Evolutionary conservation across 148 eudicot species (phyloP).

Genomic region (Bassia scoparia): DNA sequence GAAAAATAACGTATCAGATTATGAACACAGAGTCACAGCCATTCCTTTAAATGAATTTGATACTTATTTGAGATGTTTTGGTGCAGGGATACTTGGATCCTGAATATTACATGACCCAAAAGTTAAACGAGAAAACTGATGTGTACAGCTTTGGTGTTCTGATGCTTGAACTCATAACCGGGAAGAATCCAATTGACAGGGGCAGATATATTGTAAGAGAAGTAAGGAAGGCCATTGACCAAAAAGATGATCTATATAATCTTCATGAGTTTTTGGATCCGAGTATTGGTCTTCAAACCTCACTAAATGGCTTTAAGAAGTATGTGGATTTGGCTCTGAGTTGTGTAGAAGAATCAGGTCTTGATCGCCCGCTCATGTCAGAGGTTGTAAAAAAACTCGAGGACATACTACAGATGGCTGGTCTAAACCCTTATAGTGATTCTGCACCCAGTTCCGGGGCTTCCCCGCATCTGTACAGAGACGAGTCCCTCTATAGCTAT

Average conservation of each 20-base stretch:
- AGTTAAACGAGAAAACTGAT: slow-evolving; percentile 78
- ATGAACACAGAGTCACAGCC: background rate
- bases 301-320: slow-evolving; percentile 34
- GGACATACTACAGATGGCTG: slow-evolving; percentile 26
- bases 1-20: background rate
- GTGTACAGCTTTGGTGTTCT: slow-evolving; percentile 89
- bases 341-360: slow-evolving; percentile 71
- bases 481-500: slow-evolving; percentile 21
- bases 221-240: slow-evolving; percentile 34
- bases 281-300: slow-evolving; percentile 30
- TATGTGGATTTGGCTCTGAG: slow-evolving; percentile 63
- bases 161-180: slow-evolving; percentile 76
- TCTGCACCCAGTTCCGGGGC: slow-evolving; percentile 16
- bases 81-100: slow-evolving; percentile 92
- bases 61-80: background rate
- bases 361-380: slow-evolving; percentile 66
- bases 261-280: slow-evolving; percentile 39
- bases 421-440: slow-evolving; percentile 29
- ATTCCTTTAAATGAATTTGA: background rate
- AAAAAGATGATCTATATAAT: slow-evolving; percentile 23
- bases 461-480: slow-evolving; percentile 16
- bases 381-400: slow-evolving; percentile 80
- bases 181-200: slow-evolving; percentile 67
- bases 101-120: slow-evolving; percentile 84
- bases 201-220: slow-evolving; percentile 78